These are phyloP conservation scores for Trichoderma gracile DNA, from an alignment of 2,329 filamentous ascomycete genomes.

Conservation along the genomic window DNA sequence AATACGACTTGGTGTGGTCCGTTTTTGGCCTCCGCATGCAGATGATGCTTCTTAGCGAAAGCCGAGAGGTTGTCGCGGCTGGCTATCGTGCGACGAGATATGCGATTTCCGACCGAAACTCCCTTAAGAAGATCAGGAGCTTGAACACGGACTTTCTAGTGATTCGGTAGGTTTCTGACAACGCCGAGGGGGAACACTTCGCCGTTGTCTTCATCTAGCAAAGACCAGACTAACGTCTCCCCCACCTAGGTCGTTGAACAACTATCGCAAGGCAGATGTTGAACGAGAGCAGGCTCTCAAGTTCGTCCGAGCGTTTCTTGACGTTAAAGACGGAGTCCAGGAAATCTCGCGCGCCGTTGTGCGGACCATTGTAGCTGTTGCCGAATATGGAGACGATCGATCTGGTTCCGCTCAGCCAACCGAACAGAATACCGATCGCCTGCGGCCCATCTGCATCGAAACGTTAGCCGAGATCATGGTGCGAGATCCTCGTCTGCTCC, in stretches of 20 bases:
- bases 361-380: conserved; percentile 85
- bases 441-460: conserved; percentile 88
- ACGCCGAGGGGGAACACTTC: too few species aligned
- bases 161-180: conserved; percentile 49
- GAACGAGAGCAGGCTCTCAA: conserved; percentile 97
- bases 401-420: conserved; percentile 67
- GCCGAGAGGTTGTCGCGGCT: conserved; percentile 90
- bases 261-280: conserved; percentile 94
- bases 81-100: conserved; percentile 93
- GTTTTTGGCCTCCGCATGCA: conserved; percentile 93
- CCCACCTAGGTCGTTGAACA: conserved; percentile 70
- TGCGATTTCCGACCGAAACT: conserved; percentile 88
- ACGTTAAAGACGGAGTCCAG: conserved; percentile 87
- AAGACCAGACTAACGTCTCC: background rate
- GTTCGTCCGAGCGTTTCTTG: conserved; percentile 90
- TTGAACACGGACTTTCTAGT: conserved; percentile 92
- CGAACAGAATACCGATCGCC: conserved; percentile 78
- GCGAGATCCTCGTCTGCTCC: conserved; percentile 76
- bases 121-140: conserved; percentile 81
- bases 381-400: conserved; percentile 83
- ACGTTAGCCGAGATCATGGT: conserved; percentile 91
- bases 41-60: conserved; percentile 93
- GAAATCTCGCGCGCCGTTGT: conserved; percentile 87
- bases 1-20: conserved; percentile 95
- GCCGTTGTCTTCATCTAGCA: background rate